Percentiles rank a stretch among this genome's conserved stretches.
These are phyloP conservation scores for Trifolium dubium DNA, from an alignment of 306 rosid genomes.

Conservation along the genomic window DNA sequence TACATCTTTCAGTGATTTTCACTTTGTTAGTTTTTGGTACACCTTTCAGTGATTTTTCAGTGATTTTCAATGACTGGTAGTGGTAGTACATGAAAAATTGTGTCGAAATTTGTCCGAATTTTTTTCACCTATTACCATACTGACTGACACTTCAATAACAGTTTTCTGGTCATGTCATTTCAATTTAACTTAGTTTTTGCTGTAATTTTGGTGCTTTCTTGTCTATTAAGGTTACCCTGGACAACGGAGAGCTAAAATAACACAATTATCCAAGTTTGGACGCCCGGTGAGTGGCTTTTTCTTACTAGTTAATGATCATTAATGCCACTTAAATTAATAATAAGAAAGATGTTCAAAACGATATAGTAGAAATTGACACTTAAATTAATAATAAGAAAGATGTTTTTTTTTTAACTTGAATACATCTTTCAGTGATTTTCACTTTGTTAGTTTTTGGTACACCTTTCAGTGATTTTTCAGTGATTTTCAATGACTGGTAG, in stretches of 20 bases:
- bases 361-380: not conserved
- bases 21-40: no score
- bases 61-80: not conserved
- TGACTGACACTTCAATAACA: not conserved
- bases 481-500: no score
- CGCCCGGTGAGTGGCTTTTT: constrained; percentile 76
- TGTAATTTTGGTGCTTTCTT: constrained; percentile 23
- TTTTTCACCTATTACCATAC: not conserved
- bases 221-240: constrained; percentile 73
- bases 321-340: not conserved
- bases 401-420: not conserved
- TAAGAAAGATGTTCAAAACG: not conserved
- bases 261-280: constrained; percentile 83
- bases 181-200: not conserved
- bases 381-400: no score
- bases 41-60: not conserved
- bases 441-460: no score
- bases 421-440: constrained; percentile 27
- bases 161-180: constrained; percentile 29
- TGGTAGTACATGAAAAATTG: not conserved
- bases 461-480: no score
- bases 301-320: constrained; percentile 4
- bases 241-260: constrained; percentile 73
- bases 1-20: constrained; percentile 18
- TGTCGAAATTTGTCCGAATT: not conserved